phyloP scores from a whole-genome alignment of 768 basidiomycete genomes.

The Lactifluus hygrophoroides region DNA sequence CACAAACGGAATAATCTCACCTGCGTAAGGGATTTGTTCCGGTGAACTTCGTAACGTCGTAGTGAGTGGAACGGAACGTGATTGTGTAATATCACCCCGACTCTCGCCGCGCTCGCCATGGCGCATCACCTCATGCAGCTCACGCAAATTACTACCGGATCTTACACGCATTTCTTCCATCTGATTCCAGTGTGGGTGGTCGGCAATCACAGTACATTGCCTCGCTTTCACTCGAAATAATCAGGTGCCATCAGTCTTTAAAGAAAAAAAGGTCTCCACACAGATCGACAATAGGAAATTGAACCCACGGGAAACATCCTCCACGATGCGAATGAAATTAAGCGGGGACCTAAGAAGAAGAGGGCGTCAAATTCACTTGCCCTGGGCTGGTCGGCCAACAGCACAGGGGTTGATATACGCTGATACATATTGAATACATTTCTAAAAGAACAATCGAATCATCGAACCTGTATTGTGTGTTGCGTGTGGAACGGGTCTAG shows the following conservation, averaged over 20 bases:
- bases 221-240: not conserved
- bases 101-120: not conserved
- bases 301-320: not conserved
- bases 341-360: not conserved
- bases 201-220: not conserved
- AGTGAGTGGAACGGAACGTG: not conserved
- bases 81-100: not conserved
- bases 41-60: not conserved
- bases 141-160: not conserved
- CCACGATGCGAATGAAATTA: too few species aligned
- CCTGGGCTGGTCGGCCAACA: not conserved
- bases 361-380: not conserved
- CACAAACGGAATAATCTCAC: too few species aligned
- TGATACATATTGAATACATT: not conserved
- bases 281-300: too few species aligned
- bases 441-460: not conserved
- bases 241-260: not conserved
- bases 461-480: too few species aligned
- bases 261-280: not conserved
- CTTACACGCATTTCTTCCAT: not conserved
- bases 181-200: not conserved
- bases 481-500: not conserved
- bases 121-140: not conserved
- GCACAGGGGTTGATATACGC: too few species aligned
- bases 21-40: not conserved